Evolutionary conservation across 495 filamentous ascomycete genomes (phyloP).

Genomic region (Penicillium atrosanguineum): DNA sequence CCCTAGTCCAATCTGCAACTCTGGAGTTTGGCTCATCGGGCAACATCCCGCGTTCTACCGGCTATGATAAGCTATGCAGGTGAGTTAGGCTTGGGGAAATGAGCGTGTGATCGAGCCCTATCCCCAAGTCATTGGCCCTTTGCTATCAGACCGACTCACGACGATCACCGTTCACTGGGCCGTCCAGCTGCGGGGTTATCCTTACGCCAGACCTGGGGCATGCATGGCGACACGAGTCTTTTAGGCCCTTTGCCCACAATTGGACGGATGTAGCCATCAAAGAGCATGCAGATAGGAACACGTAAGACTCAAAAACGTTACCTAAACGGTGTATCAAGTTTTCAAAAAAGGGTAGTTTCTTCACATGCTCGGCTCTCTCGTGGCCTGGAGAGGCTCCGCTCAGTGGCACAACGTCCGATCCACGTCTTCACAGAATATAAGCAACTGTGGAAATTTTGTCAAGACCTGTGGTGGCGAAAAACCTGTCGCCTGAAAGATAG

Average conservation of each 20-base stretch:
- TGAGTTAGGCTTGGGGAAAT: not conserved
- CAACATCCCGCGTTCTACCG: not conserved
- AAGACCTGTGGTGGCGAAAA: not conserved
- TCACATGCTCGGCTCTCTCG: slow-evolving; percentile 30
- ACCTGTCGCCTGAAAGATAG: not conserved
- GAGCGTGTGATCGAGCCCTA: not conserved
- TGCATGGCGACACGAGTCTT: slow-evolving; percentile 22
- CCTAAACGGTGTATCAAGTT: not conserved
- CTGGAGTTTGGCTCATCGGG: not conserved
- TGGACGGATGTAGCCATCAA: slow-evolving; percentile 3
- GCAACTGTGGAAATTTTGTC: not conserved
- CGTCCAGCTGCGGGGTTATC: slow-evolving; percentile 28
- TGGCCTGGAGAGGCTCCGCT: slow-evolving; percentile 20
- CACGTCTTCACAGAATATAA: not conserved
- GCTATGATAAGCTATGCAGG: not conserved
- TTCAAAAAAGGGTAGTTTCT: slow-evolving; percentile 6
- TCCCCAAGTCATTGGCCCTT: slow-evolving; percentile 2
- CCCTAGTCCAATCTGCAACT: not conserved
- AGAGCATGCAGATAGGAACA: slow-evolving; percentile 9
- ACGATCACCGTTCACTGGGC: slow-evolving; percentile 17
- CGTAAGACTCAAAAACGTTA: not conserved
- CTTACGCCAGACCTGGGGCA: slow-evolving; percentile 17
- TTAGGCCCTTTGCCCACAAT: slow-evolving; percentile 1
- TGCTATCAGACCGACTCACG: slow-evolving; percentile 3
- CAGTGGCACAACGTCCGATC: slow-evolving; percentile 16